Evolutionary conservation across 2,329 filamentous ascomycete genomes (phyloP), one percentile per base, ranked within the genome.

Genomic region (Cadophora luteo-olivacea): DNA sequence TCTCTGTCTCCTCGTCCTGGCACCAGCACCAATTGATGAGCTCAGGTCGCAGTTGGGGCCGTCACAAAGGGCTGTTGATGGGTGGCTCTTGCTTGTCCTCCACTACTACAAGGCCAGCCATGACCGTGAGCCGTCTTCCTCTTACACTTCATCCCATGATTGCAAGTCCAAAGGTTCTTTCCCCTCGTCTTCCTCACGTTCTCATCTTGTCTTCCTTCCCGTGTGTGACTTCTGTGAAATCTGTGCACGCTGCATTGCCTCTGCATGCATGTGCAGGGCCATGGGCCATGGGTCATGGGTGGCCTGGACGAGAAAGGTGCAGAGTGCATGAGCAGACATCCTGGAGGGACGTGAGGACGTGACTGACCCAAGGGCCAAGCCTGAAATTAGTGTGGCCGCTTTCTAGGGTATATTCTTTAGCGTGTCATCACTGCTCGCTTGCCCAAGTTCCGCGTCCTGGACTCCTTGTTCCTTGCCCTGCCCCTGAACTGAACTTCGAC

Each of bases 11-110:
- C 33, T 41, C 8, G 5, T 58, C 55, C 32, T 48, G 41, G 14
- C 41, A 48, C 16, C 36, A 38, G 12, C 41, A 48, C 41, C 41
- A 48, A n/a, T 48, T 41, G 33, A 45, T 7, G n/a, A 61, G 38
- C 38, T 61, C 24, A 49, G 58, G 58, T 61, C 58, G 24, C 58
- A 61, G 38, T 32, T 61, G 12, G 58, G 58, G 54, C n/a, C 54
- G 54, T 48, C 58, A 61, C 38, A 11, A 32, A 24, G 12, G 2
- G 29, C 25, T 22, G 41, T 41, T 33, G 60, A 49, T 36, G 41
- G 24, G 29, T 33, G 41, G 41, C 11, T 33, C 41, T 49, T 22
- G 33, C 33, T 60, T 38, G 22, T 41, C 57, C 22, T 38, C 36
- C 36, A 16, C 32, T 32, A 16, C 5, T 5, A 6, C 41, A 5